Conservation (phyloP, 192 early-diverging fungal species). For the Jimgerdemannia flammicorona region DNA sequence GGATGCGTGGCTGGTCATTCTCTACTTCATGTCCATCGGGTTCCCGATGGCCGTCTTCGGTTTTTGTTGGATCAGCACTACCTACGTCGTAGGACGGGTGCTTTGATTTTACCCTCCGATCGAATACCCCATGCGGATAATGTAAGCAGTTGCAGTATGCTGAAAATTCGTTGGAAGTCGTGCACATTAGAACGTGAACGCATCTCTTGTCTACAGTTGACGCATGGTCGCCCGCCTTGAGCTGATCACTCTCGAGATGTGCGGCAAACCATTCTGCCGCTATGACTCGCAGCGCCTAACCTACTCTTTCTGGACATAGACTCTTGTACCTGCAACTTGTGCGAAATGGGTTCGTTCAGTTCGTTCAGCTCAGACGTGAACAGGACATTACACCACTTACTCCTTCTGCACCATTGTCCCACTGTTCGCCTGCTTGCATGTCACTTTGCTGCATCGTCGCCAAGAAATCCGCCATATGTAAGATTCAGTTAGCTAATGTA, state of each 20-base stretch:
- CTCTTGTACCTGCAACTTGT: not conserved
- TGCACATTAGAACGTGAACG: too few relatives aligned
- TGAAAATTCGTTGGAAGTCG: too few relatives aligned
- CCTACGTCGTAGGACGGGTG: too few relatives aligned
- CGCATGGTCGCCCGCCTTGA: not conserved
- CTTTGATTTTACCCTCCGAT: too few relatives aligned
- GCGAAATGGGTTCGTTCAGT: not conserved
- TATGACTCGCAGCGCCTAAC: not conserved
- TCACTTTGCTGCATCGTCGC: not conserved
- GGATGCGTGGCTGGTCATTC: too few relatives aligned
- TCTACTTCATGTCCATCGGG: too few relatives aligned
- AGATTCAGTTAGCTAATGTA: not conserved
- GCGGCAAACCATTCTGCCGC: not conserved
- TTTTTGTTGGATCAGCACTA: too few relatives aligned
- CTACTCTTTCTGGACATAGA: not conserved
- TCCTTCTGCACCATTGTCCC: not conserved
- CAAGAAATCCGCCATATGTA: not conserved
- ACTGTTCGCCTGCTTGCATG: not conserved
- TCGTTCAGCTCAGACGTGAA: not conserved
- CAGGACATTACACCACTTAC: too few relatives aligned
- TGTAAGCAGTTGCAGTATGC: too few relatives aligned
- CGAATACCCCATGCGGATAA: too few relatives aligned
- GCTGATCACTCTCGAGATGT: not conserved
- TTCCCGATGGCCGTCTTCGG: too few relatives aligned
- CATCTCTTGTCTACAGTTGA: not conserved